Base-by-base conservation (phyloP, 2,329 filamentous ascomycete species). In the Fusarium piperis region DNA sequence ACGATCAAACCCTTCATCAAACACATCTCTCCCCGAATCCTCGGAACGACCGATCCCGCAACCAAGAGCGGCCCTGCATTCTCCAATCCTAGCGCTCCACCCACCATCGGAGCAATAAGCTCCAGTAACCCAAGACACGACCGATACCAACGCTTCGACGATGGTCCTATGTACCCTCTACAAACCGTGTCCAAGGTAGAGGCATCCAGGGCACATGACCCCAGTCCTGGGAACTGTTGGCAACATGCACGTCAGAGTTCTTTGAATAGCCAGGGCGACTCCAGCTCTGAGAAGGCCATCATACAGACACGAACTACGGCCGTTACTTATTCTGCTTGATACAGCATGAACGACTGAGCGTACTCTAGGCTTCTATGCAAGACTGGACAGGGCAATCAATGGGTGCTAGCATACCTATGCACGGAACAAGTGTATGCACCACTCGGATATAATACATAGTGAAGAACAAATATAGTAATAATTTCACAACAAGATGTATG, bases 1-100 rank as follows among this genome's bases (percentile, higher is more conserved):
- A 72, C 69, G 0, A 23, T 72, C n/a, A 66, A 69, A 2, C 70
- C 56, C 1, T 72, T 72, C 12, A 15, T 72, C 28, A 69, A 60
- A 10, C 69, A 72, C n/a, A 39, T 72, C 11, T 68, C 48, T 1
- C 69, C 70, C 18, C 57, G 33, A 16, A 62, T 72, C 8, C 59
- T 68, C 7, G 59, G 66, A 3, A 60, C 65, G 2, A 60, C 53
- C 2, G n/a, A 57, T 18, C 28, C 36, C 1, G 58, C 33, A 28
- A 68, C 65, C n/a, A 63, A 58, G 3, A 18, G 33, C 1, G 64
- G 58, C n/a, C 48, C 61, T n/a, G 26, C 13, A 13, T 59, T 59
- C 35, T 68, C 65, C 1, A 57, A 68, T 23, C 65, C 65, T 28
- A 64, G 59, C 23, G 65, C 65, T 6, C 64, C 64, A 5, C 64